Base-by-base conservation (phyloP, 345 rosid species). In the Gossypium herbaceum region DNA sequence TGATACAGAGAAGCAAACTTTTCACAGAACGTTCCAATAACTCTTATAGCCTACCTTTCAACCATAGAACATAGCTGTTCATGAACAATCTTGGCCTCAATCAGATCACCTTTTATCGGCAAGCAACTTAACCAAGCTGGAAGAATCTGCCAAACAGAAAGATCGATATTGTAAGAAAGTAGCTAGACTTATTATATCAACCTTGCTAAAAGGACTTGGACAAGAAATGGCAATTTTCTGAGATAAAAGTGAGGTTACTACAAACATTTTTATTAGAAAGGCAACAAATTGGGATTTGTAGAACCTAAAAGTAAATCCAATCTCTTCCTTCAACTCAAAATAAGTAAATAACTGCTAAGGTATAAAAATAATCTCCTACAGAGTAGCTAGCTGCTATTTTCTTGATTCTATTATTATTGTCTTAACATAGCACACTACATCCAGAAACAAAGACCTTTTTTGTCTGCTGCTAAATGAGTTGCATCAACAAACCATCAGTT, bases 1-100 rank as follows among this genome's bases (percentile, higher is more conserved):
- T 11, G 12, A 71, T 69, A 27, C 2, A 45, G 25, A 20, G 19
- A 39, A 34, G 10, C 19, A 20, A 45, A 12, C 20, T n/a, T 65
- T 64, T 52, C 57, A 52, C 54, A 54, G n/a, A 20, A 41, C 12
- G 44, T 48, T 41, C 62, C 41, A 68, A 47, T 15, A 63, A 27
- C 48, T 65, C 24, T 27, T 27, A 55, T 12, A 57, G 7, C 68
- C 22, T 73, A 88, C 94, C 90, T 84, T 78, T 90, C 94, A 17
- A 88, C 92, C 92, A 90, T 88, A 19, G 80, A 80, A 83, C 94
- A 90, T 56, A 90, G 92, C 76, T 88, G 94, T 64, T 88, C 92
- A 61, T 90, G 94, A 65, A 90, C 94, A 76, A 85, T 80, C 78
- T 90, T 90, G 62, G 94, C 92, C 80, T 90, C 94, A 45, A 83